Base-by-base conservation (phyloP, 495 filamentous ascomycete species). In the Lineolata rhizophorae region DNA sequence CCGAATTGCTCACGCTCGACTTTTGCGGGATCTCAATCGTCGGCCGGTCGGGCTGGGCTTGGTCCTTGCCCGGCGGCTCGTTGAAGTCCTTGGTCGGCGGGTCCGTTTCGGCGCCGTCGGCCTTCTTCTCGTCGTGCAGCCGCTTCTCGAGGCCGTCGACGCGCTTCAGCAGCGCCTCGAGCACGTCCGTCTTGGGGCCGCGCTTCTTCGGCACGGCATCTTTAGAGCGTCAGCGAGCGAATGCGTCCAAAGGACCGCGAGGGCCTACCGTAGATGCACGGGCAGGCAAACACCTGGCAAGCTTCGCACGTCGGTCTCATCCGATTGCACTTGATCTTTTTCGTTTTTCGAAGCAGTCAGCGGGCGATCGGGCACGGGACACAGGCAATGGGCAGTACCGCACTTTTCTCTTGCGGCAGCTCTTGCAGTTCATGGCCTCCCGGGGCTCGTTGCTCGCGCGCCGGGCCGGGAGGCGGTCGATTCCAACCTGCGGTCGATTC, bases 361-460 rank as follows among this genome's bases (percentile, higher is more conserved):
- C n/a, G n/a, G n/a, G n/a, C n/a, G n/a, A n/a, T n/a, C n/a, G n/a
- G n/a, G n/a, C n/a, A n/a, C n/a, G n/a, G n/a, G n/a, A n/a, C n/a
- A n/a, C n/a, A n/a, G n/a, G n/a, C n/a, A n/a, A n/a, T n/a, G n/a
- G n/a, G n/a, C n/a, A n/a, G n/a, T n/a, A n/a, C n/a, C n/a, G n/a
- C 31, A 81, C 77, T 61, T 90, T 90, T 45, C 80, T 64, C 50
- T 84, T 90, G 40, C 80, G 70, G 59, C 80, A 90, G 15, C 75
- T 82, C 49, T 90, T 85, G 67, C 80, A 90, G 51, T 90, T 90
- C 80, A 90, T 90, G 13, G 77, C 73, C 56, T 85, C 77, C 41
- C 78, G 71, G 15, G 74, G 76, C 45, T 83, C 76, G 45, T 66
- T 67, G 56, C 64, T 70, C 54, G 67, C 58, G 28, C 76, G 70